Percentiles rank a stretch among this genome's conserved stretches.
These are phyloP conservation scores for Morella rubra DNA, from an alignment of 306 rosid genomes.

Conservation along the genomic window DNA sequence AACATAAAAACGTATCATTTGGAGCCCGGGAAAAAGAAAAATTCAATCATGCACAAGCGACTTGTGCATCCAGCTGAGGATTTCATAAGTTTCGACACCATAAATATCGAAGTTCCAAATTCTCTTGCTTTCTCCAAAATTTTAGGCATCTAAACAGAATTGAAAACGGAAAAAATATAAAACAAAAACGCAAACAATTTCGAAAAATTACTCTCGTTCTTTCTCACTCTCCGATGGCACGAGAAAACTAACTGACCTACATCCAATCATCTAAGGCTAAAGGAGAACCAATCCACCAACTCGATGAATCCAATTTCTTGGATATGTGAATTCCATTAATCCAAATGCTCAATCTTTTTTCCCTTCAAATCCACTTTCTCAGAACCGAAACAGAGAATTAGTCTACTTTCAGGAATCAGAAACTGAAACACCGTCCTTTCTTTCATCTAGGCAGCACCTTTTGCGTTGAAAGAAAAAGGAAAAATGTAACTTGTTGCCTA, in stretches of 20 bases:
- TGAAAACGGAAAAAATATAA: neutral
- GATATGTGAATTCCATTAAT: neutral
- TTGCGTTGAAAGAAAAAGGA: no score
- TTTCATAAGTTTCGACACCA: neutral
- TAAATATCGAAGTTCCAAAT: neutral
- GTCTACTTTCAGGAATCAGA: neutral
- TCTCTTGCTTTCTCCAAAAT: neutral
- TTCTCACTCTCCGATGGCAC: no score
- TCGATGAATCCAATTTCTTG: neutral
- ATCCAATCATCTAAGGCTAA: no score
- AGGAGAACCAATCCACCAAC: no score
- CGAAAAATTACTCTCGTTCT: no score
- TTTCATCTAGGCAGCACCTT: neutral
- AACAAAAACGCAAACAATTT: no score
- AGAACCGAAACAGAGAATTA: neutral
- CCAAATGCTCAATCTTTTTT: neutral
- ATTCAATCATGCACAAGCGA: no score
- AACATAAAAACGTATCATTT: no score
- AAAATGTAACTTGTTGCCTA: no score
- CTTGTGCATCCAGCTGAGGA: neutral
- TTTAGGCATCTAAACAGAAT: neutral
- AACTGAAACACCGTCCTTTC: neutral
- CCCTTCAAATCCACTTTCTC: neutral
- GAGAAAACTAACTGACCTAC: no score
- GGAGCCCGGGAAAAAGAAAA: no score